These are phyloP conservation scores for Ascoidea rubescens DNA, from an alignment of 805 yeast genomes.

Conservation along the genomic window DNA sequence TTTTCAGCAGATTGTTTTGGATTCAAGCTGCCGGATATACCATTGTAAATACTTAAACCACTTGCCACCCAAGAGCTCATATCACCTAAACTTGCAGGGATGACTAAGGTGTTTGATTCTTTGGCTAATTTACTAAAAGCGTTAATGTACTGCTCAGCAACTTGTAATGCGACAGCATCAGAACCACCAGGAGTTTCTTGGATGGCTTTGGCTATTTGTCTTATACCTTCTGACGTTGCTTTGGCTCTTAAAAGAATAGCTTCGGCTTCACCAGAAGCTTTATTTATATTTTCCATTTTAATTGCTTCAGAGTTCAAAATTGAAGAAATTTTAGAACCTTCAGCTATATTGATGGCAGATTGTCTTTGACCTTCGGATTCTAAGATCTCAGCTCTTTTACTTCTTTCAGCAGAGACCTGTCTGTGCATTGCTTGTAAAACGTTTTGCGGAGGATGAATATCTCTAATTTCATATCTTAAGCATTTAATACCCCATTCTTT, in stretches of 20 bases:
- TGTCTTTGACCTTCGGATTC: constrained; percentile 79
- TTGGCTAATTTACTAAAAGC: constrained; percentile 76
- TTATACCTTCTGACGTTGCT: constrained; percentile 65
- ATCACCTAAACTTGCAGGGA: constrained; percentile 67
- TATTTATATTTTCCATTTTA: constrained; percentile 46
- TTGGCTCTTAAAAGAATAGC: constrained; percentile 49
- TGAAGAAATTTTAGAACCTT: constrained; percentile 60
- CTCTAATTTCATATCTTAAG: constrained; percentile 75
- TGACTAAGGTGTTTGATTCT: constrained; percentile 63
- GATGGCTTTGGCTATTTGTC: constrained; percentile 52
- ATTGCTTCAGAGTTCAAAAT: constrained; percentile 68
- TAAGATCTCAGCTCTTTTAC: constrained; percentile 76
- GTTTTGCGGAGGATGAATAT: constrained; percentile 75
- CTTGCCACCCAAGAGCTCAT: constrained; percentile 62
- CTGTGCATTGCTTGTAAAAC: constrained; percentile 87
- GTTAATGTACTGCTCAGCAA: constrained; percentile 73
- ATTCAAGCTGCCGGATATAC: constrained; percentile 19
- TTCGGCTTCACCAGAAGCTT: constrained; percentile 64
- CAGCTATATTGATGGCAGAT: constrained; percentile 69
- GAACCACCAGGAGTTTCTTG: constrained; percentile 52
- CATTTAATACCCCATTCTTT: constrained; percentile 77
- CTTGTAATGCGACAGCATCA: constrained; percentile 65
- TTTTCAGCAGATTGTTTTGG: constrained; percentile 6
- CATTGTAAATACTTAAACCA: constrained; percentile 60
- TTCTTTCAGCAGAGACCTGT: constrained; percentile 77